Conservation (phyloP, 2,329 filamentous ascomycete genomes). For the Penicillium capsulatum region DNA sequence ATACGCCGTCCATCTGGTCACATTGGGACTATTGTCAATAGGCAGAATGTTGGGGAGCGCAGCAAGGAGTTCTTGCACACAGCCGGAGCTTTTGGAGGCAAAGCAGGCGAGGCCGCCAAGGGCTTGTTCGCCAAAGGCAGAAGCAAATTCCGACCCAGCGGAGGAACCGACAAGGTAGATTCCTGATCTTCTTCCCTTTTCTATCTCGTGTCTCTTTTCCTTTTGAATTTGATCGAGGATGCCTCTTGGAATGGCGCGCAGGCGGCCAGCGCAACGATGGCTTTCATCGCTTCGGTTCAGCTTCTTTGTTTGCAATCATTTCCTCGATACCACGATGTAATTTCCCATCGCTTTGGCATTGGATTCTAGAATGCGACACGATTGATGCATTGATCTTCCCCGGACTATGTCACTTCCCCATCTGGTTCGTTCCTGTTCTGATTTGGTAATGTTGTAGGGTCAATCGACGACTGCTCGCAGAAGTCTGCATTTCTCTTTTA, state of each 20-base stretch:
- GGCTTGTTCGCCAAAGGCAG: constrained; percentile 87
- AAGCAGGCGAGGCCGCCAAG: constrained; percentile 76
- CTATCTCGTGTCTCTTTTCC: constrained; percentile 8
- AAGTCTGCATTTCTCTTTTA: constrained; percentile 19
- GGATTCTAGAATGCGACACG: constrained; percentile 28
- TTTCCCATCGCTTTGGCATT: constrained; percentile 23
- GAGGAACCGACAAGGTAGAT: constrained; percentile 72
- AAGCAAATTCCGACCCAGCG: constrained; percentile 67
- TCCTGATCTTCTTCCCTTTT: constrained; percentile 18
- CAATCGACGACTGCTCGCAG: constrained; percentile 26
- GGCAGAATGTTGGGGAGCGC: constrained; percentile 69
- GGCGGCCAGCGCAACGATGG: constrained; percentile 12
- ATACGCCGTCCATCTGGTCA: constrained; percentile 35
- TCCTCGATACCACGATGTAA: constrained; percentile 33
- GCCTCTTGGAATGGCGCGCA: constrained; percentile 9
- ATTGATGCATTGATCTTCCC: constrained; percentile 20
- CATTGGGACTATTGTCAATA: constrained; percentile 44
- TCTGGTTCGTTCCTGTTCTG: constrained; percentile 22
- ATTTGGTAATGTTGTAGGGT: constrained; percentile 34
- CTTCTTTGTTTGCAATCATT: constrained; percentile 14
- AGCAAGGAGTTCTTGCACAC: constrained; percentile 85
- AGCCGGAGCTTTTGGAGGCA: constrained; percentile 66
- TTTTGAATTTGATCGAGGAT: neutral
- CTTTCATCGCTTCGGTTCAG: constrained; percentile 8
- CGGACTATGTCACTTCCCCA: constrained; percentile 8